Percentiles rank a stretch among this genome's conserved stretches.
These are phyloP conservation scores for Oehlia diaphana DNA, from an alignment of 192 early-diverging fungal genomes.

Conservation along the genomic window DNA sequence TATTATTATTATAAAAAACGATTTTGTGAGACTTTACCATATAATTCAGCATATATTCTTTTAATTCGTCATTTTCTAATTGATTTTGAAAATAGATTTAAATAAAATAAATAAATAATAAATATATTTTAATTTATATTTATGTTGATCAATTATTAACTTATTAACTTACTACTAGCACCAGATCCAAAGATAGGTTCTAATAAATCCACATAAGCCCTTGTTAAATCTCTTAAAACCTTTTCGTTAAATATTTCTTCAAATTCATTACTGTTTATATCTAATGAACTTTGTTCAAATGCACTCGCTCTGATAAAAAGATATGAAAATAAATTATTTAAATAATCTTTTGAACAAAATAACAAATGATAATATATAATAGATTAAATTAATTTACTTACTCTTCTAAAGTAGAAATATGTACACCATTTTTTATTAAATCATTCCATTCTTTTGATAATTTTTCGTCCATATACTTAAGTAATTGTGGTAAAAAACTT, in stretches of 20 bases:
- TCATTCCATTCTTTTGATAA: conserved; percentile 35
- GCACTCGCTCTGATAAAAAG: background rate
- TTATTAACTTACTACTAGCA: background rate
- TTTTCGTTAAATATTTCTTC: conserved; percentile 28
- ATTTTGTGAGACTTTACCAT: background rate
- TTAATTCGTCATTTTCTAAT: conserved; percentile 1
- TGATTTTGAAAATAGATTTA: background rate
- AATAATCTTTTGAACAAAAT: no score
- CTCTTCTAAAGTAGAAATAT: background rate
- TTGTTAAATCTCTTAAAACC: conserved; percentile 18
- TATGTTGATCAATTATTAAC: background rate
- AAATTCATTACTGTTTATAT: background rate
- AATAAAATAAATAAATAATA: background rate
- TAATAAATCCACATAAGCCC: conserved; percentile 23
- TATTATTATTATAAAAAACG: background rate
- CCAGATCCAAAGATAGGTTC: background rate
- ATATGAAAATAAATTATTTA: background rate
- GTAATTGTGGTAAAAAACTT: conserved; percentile 30
- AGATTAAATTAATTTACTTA: background rate
- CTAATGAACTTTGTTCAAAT: background rate
- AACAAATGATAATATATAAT: background rate
- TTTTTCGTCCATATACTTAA: conserved; percentile 39
- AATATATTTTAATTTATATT: no score
- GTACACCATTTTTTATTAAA: conserved; percentile 35
- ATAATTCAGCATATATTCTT: conserved; percentile 21